Percentiles rank a stretch among this genome's conserved stretches.
Conservation (phyloP, 73 alveolate species). For the Effrenium voratum region DNA sequence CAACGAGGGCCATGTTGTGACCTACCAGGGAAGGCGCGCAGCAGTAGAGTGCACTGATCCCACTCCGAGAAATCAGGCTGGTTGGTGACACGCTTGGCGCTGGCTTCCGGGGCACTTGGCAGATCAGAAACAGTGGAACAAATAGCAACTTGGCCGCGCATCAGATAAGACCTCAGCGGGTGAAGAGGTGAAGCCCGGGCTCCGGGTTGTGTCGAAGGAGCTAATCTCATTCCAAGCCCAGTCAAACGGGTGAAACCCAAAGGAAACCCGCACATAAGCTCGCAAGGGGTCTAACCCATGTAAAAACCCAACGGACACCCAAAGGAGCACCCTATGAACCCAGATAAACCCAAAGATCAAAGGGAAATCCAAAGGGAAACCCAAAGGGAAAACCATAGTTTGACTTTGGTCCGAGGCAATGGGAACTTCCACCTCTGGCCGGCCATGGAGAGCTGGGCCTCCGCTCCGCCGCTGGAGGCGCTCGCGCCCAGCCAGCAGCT, state of each 20-base stretch:
- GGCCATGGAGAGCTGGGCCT: constrained; percentile 65
- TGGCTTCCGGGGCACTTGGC: constrained; percentile 74
- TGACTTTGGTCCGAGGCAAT: constrained; percentile 56
- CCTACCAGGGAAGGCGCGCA: constrained; percentile 49
- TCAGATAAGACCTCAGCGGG: no score
- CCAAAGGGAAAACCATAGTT: no score
- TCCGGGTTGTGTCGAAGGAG: no score
- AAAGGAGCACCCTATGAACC: no score
- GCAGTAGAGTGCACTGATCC: neutral
- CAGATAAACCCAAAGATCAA: no score
- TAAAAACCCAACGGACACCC: no score
- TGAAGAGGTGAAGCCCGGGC: no score
- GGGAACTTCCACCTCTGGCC: constrained; percentile 80
- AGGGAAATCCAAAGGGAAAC: no score
- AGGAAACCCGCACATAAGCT: no score
- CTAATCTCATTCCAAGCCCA: no score
- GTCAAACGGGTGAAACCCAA: no score
- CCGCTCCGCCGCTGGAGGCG: constrained; percentile 27
- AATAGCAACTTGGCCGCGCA: constrained; percentile 26
- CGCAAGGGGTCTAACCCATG: no score
- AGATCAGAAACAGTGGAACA: constrained; percentile 61
- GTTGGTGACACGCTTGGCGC: constrained; percentile 61
- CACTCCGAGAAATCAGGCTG: neutral
- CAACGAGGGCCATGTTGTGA: constrained; percentile 89
- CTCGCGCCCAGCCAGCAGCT: constrained; percentile 49